These are phyloP conservation scores for Pleurotus tuoliensis DNA, from an alignment of 768 basidiomycete species.

Conservation along the genomic window DNA sequence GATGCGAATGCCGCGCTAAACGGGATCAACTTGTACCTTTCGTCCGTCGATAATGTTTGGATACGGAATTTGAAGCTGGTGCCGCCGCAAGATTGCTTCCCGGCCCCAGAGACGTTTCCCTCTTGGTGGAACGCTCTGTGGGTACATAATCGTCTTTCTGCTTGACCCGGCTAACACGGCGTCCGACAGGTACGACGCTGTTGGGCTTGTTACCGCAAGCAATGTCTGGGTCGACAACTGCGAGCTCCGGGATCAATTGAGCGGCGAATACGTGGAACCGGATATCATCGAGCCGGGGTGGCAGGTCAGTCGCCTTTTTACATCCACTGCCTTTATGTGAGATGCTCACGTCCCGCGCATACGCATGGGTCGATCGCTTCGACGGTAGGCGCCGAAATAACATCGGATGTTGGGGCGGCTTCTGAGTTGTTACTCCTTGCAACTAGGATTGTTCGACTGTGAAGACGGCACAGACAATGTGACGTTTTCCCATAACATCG, in stretches of 20 bases:
- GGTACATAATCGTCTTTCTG: neutral
- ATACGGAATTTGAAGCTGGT: constrained; percentile 15
- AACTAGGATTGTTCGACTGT: constrained; percentile 13
- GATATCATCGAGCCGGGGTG: constrained; percentile 10
- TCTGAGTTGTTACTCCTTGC: no score
- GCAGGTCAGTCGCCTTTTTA: constrained; percentile 7
- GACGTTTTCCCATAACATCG: constrained; percentile 17
- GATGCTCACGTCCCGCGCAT: neutral
- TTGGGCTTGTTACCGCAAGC: constrained; percentile 13
- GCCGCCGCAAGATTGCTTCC: constrained; percentile 14
- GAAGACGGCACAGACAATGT: constrained; percentile 17
- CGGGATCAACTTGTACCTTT: constrained; percentile 11
- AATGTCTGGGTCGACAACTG: constrained; percentile 16
- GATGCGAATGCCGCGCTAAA: constrained; percentile 11
- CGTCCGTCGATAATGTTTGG: constrained; percentile 13
- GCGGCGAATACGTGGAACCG: constrained; percentile 12
- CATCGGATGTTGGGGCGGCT: no score
- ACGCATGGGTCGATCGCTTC: constrained; percentile 12
- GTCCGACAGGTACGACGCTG: constrained; percentile 12
- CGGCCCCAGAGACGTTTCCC: constrained; percentile 14
- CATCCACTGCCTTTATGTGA: neutral
- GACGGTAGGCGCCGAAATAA: constrained; percentile 5
- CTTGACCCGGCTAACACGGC: neutral
- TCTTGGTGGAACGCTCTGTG: constrained; percentile 15
- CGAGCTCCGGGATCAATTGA: constrained; percentile 13